These are phyloP conservation scores for Claviceps spartinae DNA, from an alignment of 2,329 filamentous ascomycete genomes.

Conservation along the genomic window DNA sequence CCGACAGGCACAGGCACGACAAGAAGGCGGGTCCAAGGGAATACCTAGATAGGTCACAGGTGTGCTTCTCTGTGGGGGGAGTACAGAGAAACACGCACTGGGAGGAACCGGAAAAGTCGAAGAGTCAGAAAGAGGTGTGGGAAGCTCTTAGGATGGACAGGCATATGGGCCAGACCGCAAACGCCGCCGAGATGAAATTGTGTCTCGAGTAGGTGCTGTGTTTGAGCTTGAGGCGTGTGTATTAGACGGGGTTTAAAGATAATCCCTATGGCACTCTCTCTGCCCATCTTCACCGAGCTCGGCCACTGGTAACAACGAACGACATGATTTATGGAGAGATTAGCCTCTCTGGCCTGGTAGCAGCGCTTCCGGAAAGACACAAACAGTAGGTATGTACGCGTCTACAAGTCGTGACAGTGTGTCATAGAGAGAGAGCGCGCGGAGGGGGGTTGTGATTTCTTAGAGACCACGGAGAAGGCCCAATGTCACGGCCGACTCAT, in stretches of 20 bases:
- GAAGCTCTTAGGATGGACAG: conserved; percentile 5
- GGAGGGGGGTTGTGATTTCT: not conserved
- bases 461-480: conserved; percentile 1
- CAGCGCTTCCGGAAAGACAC: not conserved
- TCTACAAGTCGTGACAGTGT: conserved; percentile 1
- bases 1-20: conserved; percentile 1
- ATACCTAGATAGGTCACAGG: not conserved
- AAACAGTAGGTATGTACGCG: not conserved
- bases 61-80: conserved; percentile 2
- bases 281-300: not conserved
- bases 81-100: not conserved
- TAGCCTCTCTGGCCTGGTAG: not conserved
- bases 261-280: not conserved
- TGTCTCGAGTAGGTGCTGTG: not conserved
- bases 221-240: conserved; percentile 1
- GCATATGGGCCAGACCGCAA: conserved; percentile 4
- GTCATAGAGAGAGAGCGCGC: not conserved
- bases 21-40: conserved; percentile 4
- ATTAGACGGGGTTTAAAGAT: not conserved
- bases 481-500: conserved; percentile 1
- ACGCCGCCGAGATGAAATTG: conserved; percentile 1
- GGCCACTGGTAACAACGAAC: not conserved
- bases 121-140: conserved; percentile 6
- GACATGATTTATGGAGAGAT: not conserved
- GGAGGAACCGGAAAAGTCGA: not conserved